Conservation (phyloP, 768 basidiomycete species). For the Rubroboletus satanas region DNA sequence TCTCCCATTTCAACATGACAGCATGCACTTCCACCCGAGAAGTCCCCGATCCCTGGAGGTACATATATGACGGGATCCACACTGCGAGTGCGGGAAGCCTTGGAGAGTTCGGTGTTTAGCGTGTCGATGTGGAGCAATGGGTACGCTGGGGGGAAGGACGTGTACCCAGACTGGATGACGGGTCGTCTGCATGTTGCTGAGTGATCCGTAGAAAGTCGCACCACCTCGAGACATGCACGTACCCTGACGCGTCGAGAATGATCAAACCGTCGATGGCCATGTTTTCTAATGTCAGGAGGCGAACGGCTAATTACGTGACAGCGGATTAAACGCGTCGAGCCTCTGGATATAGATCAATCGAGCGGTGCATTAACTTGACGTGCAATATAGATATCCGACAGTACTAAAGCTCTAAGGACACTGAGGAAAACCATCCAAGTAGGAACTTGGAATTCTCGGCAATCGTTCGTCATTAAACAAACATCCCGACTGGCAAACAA, state of each 20-base stretch:
- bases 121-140: slow-evolving; percentile 85
- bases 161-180: slow-evolving; percentile 89
- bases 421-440: background rate
- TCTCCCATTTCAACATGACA: slow-evolving; percentile 80
- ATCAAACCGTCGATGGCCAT: slow-evolving; percentile 85
- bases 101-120: slow-evolving; percentile 66
- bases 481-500: background rate
- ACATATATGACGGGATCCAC: slow-evolving; percentile 78
- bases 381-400: slow-evolving; percentile 7
- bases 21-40: slow-evolving; percentile 58
- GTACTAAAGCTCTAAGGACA: slow-evolving; percentile 12
- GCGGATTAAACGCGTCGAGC: background rate
- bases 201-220: background rate
- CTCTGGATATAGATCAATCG: background rate
- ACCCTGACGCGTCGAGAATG: slow-evolving; percentile 73
- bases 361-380: slow-evolving; percentile 6
- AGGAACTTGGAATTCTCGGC: background rate
- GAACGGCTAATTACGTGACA: background rate
- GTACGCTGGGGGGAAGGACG: slow-evolving; percentile 70
- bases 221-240: slow-evolving; percentile 36
- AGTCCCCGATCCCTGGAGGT: slow-evolving; percentile 38
- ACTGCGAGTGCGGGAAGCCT: slow-evolving; percentile 47
- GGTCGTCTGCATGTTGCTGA: slow-evolving; percentile 47
- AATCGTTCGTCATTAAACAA: background rate
- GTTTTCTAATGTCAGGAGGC: background rate